Evolutionary conservation across 352 stramenopile genomes (phyloP), one percentile per base, ranked within the genome.

Genomic region (Saprolegnia parasitica): DNA sequence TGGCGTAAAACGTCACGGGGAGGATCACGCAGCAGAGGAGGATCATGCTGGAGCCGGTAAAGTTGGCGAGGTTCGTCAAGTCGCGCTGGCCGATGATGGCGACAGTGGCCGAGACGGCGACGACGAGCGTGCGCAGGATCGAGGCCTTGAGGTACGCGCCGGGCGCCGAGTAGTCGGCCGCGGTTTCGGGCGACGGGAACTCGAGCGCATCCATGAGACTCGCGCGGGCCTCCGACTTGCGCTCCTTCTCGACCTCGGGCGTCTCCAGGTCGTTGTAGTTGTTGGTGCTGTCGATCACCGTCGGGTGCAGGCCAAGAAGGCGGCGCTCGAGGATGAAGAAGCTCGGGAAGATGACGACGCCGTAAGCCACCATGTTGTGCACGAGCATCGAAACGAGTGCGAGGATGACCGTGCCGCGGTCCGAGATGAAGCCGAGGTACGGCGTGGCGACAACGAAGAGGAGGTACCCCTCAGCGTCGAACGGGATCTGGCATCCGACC

Each of bases 241-340:
- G 13, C n/a, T 10, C 60, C 18, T 57, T 39, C 35, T 60, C 24
- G 16, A 11, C 11, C 24, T 40, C 52, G 8, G 52, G 52, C 42
- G 29, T 68, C 26, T 57, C 35, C 5, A 67, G 29, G 42, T 56
- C 60, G 26, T 42, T 57, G 13, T 57, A 35, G 18, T 57, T 32
- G 23, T 58, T 39, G 20, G 32, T 21, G 37, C 26, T 37, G 1
- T 29, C 60, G 29, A 40, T 23, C 9, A 42, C 24, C 16, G 29
- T n/a, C 23, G n/a, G 35, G 77, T 87, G 79, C 78, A 89, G 82
- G 9, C 78, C 78, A 5, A 89, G 70, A 20, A 90, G 49, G 0
- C 84, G 40, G 67, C 82, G 81, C 62, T 90, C 82, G 21, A 80
- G 66, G 49, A 88, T 80, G 76, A 80, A 89, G 58, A 89, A 84